Conservation (phyloP, 1,284 basidiomycete species). For the Athelia psychrophila region DNA sequence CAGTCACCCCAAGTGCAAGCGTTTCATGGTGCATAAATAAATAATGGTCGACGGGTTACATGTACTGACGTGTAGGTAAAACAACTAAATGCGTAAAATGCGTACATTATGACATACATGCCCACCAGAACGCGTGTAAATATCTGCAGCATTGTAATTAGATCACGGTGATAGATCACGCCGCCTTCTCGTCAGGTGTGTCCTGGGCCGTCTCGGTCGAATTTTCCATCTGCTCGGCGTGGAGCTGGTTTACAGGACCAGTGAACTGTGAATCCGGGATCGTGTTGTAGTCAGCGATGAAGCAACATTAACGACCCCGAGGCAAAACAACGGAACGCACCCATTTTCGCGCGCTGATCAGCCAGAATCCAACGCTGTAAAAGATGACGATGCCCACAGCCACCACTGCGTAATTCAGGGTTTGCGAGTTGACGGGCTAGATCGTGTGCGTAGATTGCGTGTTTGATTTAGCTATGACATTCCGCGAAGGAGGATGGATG, state of each 20-base stretch:
- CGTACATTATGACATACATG: too few species aligned
- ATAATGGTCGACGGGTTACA: too few species aligned
- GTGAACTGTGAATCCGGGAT: neutral
- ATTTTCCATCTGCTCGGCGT: neutral
- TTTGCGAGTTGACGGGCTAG: conserved; percentile 63
- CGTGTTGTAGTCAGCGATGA: too few species aligned
- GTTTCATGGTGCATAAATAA: too few species aligned
- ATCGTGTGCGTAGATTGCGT: neutral
- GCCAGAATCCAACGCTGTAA: conserved; percentile 64
- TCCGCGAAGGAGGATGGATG: too few species aligned
- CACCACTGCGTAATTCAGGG: conserved; percentile 71
- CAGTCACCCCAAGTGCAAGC: too few species aligned
- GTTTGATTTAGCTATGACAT: too few species aligned
- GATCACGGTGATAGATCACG: too few species aligned
- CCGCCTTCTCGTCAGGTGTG: neutral
- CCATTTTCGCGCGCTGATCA: conserved; percentile 66
- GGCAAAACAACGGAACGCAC: neutral
- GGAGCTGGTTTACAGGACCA: neutral
- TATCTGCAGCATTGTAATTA: too few species aligned
- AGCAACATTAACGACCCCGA: neutral
- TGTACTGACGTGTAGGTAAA: too few species aligned
- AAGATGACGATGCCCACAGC: conserved; percentile 67
- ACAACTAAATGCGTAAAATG: too few species aligned
- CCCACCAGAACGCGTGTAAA: too few species aligned
- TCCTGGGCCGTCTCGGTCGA: neutral